Conservation (phyloP, 371 early-diverging fungal genomes). For the Rhizomucor pusillus region DNA sequence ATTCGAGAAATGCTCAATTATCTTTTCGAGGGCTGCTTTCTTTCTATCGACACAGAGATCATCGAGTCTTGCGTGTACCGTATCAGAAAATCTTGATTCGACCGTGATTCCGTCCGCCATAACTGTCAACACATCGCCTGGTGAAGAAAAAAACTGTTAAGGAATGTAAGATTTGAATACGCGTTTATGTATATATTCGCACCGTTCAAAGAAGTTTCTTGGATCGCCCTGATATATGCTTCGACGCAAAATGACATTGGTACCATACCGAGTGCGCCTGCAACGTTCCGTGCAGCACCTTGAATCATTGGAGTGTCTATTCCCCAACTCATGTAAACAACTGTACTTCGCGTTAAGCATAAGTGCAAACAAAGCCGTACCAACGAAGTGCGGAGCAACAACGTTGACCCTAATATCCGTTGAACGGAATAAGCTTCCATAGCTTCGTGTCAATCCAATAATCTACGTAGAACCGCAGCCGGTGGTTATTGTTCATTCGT, state of each 20-base stretch:
- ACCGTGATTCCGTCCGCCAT: constrained; percentile 11
- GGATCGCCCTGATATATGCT: constrained; percentile 25
- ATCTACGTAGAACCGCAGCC: constrained; percentile 25
- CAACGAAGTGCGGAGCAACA: constrained; percentile 76
- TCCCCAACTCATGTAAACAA: background rate
- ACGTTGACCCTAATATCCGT: constrained; percentile 70
- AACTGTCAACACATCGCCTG: constrained; percentile 27
- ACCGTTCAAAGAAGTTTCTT: constrained; percentile 28
- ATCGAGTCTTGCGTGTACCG: constrained; percentile 21
- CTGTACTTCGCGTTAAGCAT: background rate
- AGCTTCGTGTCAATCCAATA: constrained; percentile 60
- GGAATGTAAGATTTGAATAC: too few species aligned
- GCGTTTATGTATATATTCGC: too few species aligned
- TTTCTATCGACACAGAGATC: constrained; percentile 17
- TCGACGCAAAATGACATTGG: constrained; percentile 22
- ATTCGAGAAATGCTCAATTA: background rate
- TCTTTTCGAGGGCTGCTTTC: constrained; percentile 4
- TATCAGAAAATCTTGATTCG: constrained; percentile 24
- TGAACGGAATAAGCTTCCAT: constrained; percentile 40
- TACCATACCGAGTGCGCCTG: constrained; percentile 19
- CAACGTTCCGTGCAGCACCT: constrained; percentile 11
- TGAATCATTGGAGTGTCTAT: constrained; percentile 34
- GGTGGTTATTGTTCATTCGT: constrained; percentile 11
- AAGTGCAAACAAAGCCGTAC: constrained; percentile 27
- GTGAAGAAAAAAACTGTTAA: too few species aligned